Evolutionary conservation across 176 grass and related monocot species (phyloP).

Genomic region (Metroxylon sagu): DNA sequence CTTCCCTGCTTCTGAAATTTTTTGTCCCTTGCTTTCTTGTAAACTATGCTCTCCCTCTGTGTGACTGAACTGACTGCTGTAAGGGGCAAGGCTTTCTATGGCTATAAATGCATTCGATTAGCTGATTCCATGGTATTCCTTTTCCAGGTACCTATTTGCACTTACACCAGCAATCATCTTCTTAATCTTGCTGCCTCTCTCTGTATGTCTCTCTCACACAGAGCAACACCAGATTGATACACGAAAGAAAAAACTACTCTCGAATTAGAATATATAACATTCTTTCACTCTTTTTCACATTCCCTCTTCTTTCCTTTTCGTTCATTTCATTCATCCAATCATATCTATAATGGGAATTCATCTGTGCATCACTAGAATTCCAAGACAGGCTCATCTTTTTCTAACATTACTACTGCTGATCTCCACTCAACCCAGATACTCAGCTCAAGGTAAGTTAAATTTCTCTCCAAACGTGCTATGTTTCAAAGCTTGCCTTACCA

Average conservation of each 20-base stretch:
- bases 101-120: constrained; percentile 38
- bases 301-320: too few relatives aligned
- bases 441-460: constrained; percentile 20
- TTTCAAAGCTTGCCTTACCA: too few relatives aligned
- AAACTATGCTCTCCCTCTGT: constrained; percentile 9
- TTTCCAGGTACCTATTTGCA: constrained; percentile 5
- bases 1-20: constrained; percentile 4
- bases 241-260: too few relatives aligned
- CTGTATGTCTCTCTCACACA: constrained; percentile 8
- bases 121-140: constrained; percentile 22
- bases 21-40: constrained; percentile 2
- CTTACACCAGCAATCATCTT: not conserved
- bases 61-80: constrained; percentile 2
- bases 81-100: constrained; percentile 31
- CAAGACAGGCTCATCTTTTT: too few relatives aligned
- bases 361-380: too few relatives aligned
- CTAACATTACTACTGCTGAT: too few relatives aligned
- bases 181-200: not conserved
- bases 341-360: too few relatives aligned
- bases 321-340: too few relatives aligned
- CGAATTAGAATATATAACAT: too few relatives aligned
- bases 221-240: constrained; percentile 6
- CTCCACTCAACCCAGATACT: not conserved
- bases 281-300: too few relatives aligned
- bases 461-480: not conserved